Conservation (phyloP, 1,284 basidiomycete genomes). For the Boletus smithii region DNA sequence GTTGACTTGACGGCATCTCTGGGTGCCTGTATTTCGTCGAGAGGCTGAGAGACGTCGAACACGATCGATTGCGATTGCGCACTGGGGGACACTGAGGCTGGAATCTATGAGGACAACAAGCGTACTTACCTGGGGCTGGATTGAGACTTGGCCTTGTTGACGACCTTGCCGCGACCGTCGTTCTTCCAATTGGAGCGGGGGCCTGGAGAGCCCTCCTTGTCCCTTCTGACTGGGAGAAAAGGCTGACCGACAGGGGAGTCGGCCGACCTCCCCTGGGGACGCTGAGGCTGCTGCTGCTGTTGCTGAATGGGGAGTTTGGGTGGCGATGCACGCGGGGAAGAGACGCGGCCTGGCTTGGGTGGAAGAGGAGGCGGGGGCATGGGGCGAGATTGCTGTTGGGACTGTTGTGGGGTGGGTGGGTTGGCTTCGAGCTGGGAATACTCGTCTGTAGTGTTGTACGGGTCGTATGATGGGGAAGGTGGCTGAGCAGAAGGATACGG, state of each 20-base stretch:
- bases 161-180: constrained; percentile 39
- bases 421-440: constrained; percentile 45
- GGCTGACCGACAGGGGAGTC: constrained; percentile 48
- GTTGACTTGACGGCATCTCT: constrained; percentile 74
- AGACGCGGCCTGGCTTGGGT: constrained; percentile 47
- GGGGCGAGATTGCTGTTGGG: constrained; percentile 27
- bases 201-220: constrained; percentile 67
- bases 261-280: constrained; percentile 38
- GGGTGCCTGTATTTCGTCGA: constrained; percentile 70
- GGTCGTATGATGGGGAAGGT: constrained; percentile 40
- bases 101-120: not conserved
- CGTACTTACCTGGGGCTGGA: constrained; percentile 52
- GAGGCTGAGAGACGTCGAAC: constrained; percentile 68
- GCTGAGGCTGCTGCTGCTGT: constrained; percentile 39
- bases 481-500: constrained; percentile 37
- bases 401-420: constrained; percentile 38
- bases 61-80: constrained; percentile 61
- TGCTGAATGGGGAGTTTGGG: constrained; percentile 51
- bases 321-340: constrained; percentile 62
- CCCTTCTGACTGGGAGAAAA: constrained; percentile 43
- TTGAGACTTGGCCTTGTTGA: constrained; percentile 47
- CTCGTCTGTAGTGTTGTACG: constrained; percentile 43
- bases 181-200: constrained; percentile 49
- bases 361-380: constrained; percentile 48
- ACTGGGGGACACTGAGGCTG: constrained; percentile 31